These are phyloP conservation scores for Millerago galiae DNA, from an alignment of 805 yeast genomes.

Conservation along the genomic window DNA sequence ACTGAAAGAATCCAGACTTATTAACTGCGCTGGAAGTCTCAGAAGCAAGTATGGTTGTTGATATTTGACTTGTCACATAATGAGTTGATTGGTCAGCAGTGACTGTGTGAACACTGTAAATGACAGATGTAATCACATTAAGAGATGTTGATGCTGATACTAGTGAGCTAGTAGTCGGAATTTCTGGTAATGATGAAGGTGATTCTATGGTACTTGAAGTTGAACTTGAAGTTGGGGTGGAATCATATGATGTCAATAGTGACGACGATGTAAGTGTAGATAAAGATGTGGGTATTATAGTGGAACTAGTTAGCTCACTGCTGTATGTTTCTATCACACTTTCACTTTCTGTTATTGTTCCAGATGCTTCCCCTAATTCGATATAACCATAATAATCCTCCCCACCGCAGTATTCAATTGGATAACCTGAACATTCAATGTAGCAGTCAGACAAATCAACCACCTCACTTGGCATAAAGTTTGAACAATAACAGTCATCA, in stretches of 20 bases:
- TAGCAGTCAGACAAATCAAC: conserved; percentile 25
- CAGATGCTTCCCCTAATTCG: conserved; percentile 13
- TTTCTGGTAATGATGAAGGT: conserved; percentile 6
- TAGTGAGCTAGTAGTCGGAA: too few species aligned
- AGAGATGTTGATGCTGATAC: conserved; percentile 5
- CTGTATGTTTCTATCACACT: conserved; percentile 3
- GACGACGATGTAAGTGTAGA: conserved; percentile 11
- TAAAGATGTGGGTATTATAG: conserved; percentile 14
- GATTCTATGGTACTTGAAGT: conserved; percentile 2
- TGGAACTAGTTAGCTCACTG: conserved; percentile 11
- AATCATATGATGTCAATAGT: conserved; percentile 4
- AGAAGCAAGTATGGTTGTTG: conserved; percentile 4
- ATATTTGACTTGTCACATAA: conserved; percentile 6
- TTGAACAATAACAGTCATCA: conserved; percentile 38
- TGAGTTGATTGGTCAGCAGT: conserved; percentile 6
- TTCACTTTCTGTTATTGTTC: conserved; percentile 1
- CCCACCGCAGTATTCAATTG: conserved; percentile 34
- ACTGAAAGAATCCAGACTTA: conserved; percentile 46
- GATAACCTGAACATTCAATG: conserved; percentile 35
- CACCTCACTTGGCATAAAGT: conserved; percentile 30
- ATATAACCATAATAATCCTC: conserved; percentile 37
- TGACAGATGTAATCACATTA: conserved; percentile 4
- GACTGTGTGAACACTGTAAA: conserved; percentile 6
- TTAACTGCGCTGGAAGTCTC: neutral
- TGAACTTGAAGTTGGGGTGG: conserved; percentile 10